These are phyloP conservation scores for Endothia cerciana DNA, from an alignment of 2,329 filamentous ascomycete genomes.

Conservation along the genomic window DNA sequence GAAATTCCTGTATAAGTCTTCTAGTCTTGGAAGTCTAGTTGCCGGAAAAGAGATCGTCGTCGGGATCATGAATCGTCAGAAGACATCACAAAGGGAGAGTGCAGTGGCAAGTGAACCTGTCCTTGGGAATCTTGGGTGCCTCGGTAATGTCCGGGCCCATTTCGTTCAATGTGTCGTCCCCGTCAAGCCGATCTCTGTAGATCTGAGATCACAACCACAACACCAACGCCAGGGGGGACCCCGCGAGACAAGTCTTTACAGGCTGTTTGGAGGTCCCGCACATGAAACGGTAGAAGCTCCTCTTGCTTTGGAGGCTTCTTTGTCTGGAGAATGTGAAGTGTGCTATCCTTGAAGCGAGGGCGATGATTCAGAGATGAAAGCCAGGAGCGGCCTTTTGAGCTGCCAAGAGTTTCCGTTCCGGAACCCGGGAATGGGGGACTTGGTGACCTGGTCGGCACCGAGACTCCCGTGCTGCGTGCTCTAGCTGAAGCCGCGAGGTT, in stretches of 20 bases:
- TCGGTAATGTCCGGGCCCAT: slow-evolving; percentile 3
- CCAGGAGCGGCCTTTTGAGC: not conserved
- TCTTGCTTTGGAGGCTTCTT: too few species aligned
- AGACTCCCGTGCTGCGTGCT: not conserved
- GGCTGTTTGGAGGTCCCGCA: not conserved
- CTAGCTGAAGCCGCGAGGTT: not conserved
- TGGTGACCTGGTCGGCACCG: not conserved
- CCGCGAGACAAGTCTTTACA: not conserved
- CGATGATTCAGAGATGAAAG: not conserved
- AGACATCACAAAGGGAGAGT: not conserved
- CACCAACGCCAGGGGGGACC: not conserved
- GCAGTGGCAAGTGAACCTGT: not conserved
- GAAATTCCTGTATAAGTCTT: not conserved
- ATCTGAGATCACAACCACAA: not conserved
- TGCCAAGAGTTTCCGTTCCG: not conserved
- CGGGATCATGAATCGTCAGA: not conserved
- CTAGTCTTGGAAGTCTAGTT: not conserved
- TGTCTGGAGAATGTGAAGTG: not conserved
- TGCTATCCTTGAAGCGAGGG: not conserved
- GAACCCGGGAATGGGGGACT: not conserved
- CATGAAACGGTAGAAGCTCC: not conserved
- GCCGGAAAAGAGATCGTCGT: not conserved
- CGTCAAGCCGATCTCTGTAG: not conserved
- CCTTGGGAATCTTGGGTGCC: not conserved
- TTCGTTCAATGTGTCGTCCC: not conserved